Base-by-base conservation (phyloP, 352 stramenopile species). In the Globisporangium echinulatum region DNA sequence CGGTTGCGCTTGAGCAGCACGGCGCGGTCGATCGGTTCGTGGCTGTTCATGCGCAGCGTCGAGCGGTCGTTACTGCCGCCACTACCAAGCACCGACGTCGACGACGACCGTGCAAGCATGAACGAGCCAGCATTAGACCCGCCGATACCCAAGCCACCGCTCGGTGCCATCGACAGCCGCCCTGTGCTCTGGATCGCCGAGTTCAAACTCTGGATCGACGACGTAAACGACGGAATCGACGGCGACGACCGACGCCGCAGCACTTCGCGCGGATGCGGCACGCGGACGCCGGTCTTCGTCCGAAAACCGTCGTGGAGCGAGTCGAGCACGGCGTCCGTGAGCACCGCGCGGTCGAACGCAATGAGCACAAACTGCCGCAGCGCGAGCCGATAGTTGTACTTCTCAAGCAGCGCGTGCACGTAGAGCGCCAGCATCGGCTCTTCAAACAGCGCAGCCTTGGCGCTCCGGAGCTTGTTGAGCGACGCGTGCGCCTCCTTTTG, bases 401-500 rank as follows among this genome's bases (percentile, higher is more conserved):
- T 83, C 66, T 92, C 81, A 37, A 96, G 67, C 25, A 96, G 59
- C 38, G 81, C 85, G 54, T 96, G 84, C 47, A 90, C 82, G 57
- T 89, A 90, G 42, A 96, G 72, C 55, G 90, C 64, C 38, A 94
- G 72, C 72, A 88, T 79, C 10, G 85, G 83, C 39, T 94, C 82
- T 64, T 96, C 83, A 59, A 96, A 96, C 36, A 96, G 65, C 43
- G 73, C 69, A 1, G 81, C 56, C 52, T 92, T 88, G n/a, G 78
- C 68, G 7, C 70, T 71, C 9, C 82, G 82, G 42, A 96, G 57
- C 61, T 91, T 92, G 76, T 92, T 92, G 11, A 96, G 72, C 49
- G 82, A 88, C 19, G 82, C 77, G 62, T 93, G 84, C 2, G 86
- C 86, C 60, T 96, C 86, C 64, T 96, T 96, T 62, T 96, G 86